Percentiles rank a stretch among this genome's conserved stretches.
Conservation (phyloP, 371 early-diverging fungal genomes). For the Circinella umbellata region DNA sequence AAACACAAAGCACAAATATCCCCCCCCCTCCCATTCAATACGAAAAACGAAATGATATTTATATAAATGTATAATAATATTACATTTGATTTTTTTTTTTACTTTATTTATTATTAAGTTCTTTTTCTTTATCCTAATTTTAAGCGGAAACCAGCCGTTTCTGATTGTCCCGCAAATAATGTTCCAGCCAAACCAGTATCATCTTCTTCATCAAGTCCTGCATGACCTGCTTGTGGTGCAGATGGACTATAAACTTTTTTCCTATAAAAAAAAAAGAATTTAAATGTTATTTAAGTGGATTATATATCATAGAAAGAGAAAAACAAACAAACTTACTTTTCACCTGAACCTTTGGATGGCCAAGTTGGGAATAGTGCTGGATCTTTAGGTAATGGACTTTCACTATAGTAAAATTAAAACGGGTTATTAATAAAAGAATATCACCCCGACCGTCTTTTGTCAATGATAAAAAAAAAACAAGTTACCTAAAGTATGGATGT, state of each 20-base stretch:
- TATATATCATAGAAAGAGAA: neutral
- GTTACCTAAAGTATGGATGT: slow-evolving; percentile 85
- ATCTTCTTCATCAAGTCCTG: slow-evolving; percentile 48
- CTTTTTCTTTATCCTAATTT: slow-evolving; percentile 36
- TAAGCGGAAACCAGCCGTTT: slow-evolving; percentile 62
- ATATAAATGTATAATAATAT: neutral
- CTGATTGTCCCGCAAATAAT: slow-evolving; percentile 57
- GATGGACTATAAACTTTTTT: slow-evolving; percentile 63
- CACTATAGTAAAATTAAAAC: slow-evolving; percentile 42
- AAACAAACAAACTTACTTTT: slow-evolving; percentile 45
- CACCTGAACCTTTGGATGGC: slow-evolving; percentile 87
- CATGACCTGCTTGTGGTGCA: slow-evolving; percentile 69
- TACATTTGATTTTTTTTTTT: neutral
- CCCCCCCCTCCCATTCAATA: too few relatives aligned
- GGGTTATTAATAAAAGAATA: neutral
- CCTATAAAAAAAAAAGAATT: slow-evolving; percentile 18
- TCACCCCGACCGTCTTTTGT: neutral
- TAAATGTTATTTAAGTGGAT: neutral
- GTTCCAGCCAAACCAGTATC: slow-evolving; percentile 50
- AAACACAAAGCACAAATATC: neutral
- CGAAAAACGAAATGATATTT: neutral
- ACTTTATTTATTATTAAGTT: too few relatives aligned
- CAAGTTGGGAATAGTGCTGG: slow-evolving; percentile 95
- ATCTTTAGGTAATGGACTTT: slow-evolving; percentile 89
- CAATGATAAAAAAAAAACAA: neutral